phyloP scores from a whole-genome alignment of 345 rosid species.

The Diplotaxis tenuifolia region DNA sequence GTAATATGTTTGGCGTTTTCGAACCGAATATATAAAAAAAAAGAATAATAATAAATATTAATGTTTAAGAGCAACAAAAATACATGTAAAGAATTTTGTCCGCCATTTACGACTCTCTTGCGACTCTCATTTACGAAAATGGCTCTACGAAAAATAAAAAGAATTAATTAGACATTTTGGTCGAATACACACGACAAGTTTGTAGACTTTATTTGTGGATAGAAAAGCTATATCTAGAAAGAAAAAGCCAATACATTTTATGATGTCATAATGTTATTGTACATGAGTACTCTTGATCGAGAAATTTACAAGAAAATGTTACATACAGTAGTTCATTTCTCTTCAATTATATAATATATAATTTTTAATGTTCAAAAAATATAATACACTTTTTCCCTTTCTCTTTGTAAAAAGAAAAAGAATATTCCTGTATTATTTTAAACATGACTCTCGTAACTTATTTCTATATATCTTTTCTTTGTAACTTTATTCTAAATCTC shows the following conservation, averaged over 20 bases:
- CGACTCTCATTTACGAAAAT: conserved; percentile 7
- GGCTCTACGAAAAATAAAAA: background rate
- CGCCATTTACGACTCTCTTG: conserved; percentile 29
- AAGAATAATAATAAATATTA: background rate
- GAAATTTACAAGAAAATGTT: background rate
- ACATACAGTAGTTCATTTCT: background rate
- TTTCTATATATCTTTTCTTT: background rate
- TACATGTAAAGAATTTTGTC: conserved; percentile 22
- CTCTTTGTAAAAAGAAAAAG: background rate
- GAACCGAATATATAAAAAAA: background rate
- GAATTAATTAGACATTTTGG: background rate
- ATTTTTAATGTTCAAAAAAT: no score
- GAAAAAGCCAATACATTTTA: background rate
- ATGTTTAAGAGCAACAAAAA: background rate
- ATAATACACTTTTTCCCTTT: background rate
- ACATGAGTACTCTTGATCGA: background rate
- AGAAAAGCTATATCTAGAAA: background rate
- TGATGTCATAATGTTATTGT: background rate
- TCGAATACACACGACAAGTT: background rate
- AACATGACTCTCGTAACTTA: background rate
- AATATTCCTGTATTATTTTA: background rate
- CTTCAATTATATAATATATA: background rate
- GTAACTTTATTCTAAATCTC: conserved; percentile 24
- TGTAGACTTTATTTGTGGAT: background rate
- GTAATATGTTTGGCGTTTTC: conserved; percentile 24